Evolutionary conservation across 352 stramenopile species (phyloP), one percentile per base, ranked within the genome.

Genomic region (Globisporangium solare): DNA sequence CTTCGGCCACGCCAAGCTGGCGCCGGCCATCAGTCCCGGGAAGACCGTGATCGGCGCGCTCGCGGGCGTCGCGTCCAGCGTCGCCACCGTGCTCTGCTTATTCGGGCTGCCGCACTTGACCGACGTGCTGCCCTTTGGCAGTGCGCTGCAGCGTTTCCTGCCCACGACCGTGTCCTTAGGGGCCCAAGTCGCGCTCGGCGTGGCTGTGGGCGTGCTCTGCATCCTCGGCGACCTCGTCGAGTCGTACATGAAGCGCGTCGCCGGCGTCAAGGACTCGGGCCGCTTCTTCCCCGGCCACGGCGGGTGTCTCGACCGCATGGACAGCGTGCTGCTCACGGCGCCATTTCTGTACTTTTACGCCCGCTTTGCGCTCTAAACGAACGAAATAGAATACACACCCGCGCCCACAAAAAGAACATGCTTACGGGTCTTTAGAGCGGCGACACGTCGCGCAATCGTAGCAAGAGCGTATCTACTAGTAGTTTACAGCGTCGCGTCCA

Each of bases 291-390:
- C 82, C 3, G 82, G 82, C 39, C 82, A 92, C 52, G 82, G 82
- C 41, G 82, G 82, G 17, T 87, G 75, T 56, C 82, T 92, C 37
- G 82, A 92, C 50, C 82, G 82, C 60, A 88, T 89, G 77, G 79
- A 89, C 58, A 89, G 79, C 64, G 78, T 92, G 22, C 67, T 92
- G 18, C 79, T 92, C 47, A 71, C 84, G 8, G 78, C 76, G 47
- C 82, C 74, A 10, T 77, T 60, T 35, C 67, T 92, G 51, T 83
- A 80, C 55, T 86, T 80, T 67, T 85, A 76, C 61, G 71, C 56
- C 32, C 39, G 57, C 20, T 60, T 76, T 48, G 53, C 55, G 39
- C 52, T 76, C 11, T 51, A 47, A 32, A 18, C 13, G 35, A 35
- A n/a, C n/a, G n/a, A n/a, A n/a, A 35, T 35, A 35, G 27, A 35